A percentile compares a stretch with the other conserved stretches of the same genome.
Conservation (phyloP, 1,284 basidiomycete species). For the Rhizoctonia solani region DNA sequence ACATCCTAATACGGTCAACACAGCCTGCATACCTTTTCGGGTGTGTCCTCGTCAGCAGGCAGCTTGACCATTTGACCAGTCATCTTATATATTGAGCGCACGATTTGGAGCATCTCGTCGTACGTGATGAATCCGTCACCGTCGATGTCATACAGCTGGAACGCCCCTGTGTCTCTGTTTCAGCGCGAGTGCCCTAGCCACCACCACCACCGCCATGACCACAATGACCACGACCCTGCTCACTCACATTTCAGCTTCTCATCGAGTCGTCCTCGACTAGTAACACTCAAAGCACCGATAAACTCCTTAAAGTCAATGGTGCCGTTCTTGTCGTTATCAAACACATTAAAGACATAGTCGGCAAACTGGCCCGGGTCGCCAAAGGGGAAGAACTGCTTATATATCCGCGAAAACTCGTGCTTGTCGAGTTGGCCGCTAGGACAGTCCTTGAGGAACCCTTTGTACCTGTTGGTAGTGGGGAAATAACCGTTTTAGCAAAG, state of each 20-base stretch:
- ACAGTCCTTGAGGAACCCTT: constrained; percentile 99
- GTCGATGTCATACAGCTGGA: constrained; percentile 99
- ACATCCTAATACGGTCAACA: background rate
- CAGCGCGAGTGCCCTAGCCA: constrained; percentile 8
- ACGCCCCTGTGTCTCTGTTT: constrained; percentile 75
- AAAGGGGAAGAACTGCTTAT: constrained; percentile 99
- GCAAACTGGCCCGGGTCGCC: constrained; percentile 97
- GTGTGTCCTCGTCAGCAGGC: constrained; percentile 96
- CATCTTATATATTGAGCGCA: constrained; percentile 97
- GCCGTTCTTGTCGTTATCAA: constrained; percentile 94
- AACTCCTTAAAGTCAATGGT: constrained; percentile 99
- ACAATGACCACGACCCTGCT: constrained; percentile 10
- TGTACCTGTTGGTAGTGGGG: constrained; percentile 70
- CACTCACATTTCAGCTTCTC: constrained; percentile 97
- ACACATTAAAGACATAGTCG: constrained; percentile 98
- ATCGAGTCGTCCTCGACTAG: constrained; percentile 89
- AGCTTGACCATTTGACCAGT: constrained; percentile 99
- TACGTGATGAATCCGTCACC: constrained; percentile 96
- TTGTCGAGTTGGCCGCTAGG: constrained; percentile 97
- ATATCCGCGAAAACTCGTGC: constrained; percentile 95
- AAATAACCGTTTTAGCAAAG: background rate
- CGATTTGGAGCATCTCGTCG: constrained; percentile 98
- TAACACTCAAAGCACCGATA: constrained; percentile 96
- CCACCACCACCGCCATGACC: background rate
- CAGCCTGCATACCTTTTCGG: constrained; percentile 79